Evolutionary conservation across 768 basidiomycete genomes (phyloP).

Genomic region (Kwoniella dendrophila): DNA sequence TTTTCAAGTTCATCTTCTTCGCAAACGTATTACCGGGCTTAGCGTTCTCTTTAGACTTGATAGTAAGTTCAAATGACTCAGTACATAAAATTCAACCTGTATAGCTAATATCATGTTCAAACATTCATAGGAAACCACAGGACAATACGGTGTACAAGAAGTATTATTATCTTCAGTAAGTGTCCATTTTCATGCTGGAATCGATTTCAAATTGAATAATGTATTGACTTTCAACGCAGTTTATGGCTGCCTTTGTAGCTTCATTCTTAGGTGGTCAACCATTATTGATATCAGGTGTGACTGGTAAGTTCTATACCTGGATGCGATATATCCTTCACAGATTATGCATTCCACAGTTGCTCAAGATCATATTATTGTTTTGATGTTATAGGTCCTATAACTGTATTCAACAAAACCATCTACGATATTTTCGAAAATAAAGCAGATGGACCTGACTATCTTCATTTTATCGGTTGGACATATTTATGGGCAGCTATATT

Average conservation of each 20-base stretch:
- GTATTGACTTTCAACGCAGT: conserved; percentile 61
- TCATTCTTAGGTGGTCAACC: conserved; percentile 88
- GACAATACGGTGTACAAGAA: conserved; percentile 86
- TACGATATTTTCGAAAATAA: conserved; percentile 66
- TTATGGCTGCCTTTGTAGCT: conserved; percentile 87
- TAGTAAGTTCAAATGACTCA: conserved; percentile 54
- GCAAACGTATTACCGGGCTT: conserved; percentile 70
- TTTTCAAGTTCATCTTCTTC: conserved; percentile 49
- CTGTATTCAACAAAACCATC: conserved; percentile 88
- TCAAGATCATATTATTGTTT: not conserved
- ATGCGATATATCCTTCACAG: not conserved
- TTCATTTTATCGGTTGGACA: conserved; percentile 88
- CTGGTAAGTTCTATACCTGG: conserved; percentile 60
- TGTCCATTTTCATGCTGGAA: not conserved
- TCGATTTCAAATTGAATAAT: not conserved
- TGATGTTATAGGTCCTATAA: conserved; percentile 79
- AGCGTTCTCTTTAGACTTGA: conserved; percentile 87
- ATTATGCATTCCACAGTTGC: not conserved
- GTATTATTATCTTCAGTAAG: conserved; percentile 62
- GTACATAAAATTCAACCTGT: no score
- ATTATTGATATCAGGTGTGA: conserved; percentile 87
- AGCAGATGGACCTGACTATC: conserved; percentile 65
- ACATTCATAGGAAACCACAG: conserved; percentile 75
- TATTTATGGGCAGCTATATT: conserved; percentile 84
- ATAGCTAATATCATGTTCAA: no score